A percentile compares a stretch with the other conserved stretches of the same genome.
phyloP scores from a whole-genome alignment of 164 flowering plant genomes.

The Tetrastigma voinierianum region DNA sequence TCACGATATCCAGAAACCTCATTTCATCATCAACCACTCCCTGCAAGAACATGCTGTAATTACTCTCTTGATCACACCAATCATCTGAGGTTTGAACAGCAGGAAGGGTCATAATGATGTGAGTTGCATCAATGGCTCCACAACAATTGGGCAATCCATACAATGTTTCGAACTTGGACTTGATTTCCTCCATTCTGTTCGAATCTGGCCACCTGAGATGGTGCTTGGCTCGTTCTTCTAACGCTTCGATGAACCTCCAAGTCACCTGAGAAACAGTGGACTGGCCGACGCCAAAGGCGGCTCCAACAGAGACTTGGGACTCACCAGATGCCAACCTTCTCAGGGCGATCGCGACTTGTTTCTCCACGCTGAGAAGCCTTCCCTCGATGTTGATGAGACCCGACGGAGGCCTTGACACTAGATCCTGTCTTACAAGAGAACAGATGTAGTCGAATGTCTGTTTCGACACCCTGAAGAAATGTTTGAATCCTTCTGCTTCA shows the following conservation, averaged over 20 bases:
- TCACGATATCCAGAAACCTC: conserved; percentile 85
- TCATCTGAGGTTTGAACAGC: conserved; percentile 94
- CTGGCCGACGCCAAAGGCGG: conserved; percentile 94
- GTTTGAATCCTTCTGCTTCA: conserved; percentile 79
- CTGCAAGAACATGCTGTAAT: conserved; percentile 90
- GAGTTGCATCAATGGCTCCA: conserved; percentile 89
- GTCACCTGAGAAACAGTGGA: conserved; percentile 98
- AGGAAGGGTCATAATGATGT: conserved; percentile 90
- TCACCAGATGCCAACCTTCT: conserved; percentile 96
- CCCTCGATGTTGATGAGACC: conserved; percentile 99
- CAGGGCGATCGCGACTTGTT: conserved; percentile 91
- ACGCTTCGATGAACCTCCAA: conserved; percentile 91
- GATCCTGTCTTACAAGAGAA: conserved; percentile 84
- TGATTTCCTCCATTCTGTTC: conserved; percentile 50
- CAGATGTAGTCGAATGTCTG: conserved; percentile 84
- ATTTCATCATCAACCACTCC: conserved; percentile 79
- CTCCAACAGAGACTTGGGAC: conserved; percentile 92
- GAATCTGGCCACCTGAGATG: conserved; percentile 87
- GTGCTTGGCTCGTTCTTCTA: conserved; percentile 91
- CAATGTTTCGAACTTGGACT: conserved; percentile 51
- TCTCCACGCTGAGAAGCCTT: conserved; percentile 93
- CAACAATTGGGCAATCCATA: conserved; percentile 82
- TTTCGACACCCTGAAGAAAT: conserved; percentile 82
- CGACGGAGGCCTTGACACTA: conserved; percentile 96
- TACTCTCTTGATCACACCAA: conserved; percentile 83